Evolutionary conservation across 2,329 filamentous ascomycete genomes (phyloP).

Genomic region (Xylariaceae sp.): DNA sequence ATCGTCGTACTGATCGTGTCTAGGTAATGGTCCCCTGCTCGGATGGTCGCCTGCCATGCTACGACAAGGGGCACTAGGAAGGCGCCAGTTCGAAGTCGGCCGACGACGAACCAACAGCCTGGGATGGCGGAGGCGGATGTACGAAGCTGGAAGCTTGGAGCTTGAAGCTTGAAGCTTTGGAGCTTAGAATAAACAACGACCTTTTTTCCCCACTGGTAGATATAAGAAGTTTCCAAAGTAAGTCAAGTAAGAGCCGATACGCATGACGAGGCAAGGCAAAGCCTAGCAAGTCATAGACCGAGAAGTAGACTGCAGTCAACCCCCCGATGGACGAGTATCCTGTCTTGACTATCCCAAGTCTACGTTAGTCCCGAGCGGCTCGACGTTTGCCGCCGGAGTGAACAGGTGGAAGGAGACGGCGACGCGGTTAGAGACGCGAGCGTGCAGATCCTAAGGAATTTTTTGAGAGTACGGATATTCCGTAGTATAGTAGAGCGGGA

Average conservation of each 20-base stretch:
- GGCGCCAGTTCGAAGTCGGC: slow-evolving; percentile 30
- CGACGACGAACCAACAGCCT: slow-evolving; percentile 23
- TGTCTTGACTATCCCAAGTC: slow-evolving; percentile 1
- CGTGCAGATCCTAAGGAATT: too few species aligned
- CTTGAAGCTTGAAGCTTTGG: too few species aligned
- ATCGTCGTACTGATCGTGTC: slow-evolving; percentile 36
- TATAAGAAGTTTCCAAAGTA: slow-evolving; percentile 8
- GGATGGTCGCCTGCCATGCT: slow-evolving; percentile 38
- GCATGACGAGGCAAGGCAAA: slow-evolving; percentile 19
- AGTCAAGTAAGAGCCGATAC: slow-evolving; percentile 8
- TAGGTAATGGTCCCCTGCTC: slow-evolving; percentile 31
- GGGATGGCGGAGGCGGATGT: not conserved
- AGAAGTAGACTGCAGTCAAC: not conserved
- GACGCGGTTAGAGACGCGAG: not conserved
- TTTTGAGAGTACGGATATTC: too few species aligned
- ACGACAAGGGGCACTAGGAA: slow-evolving; percentile 27
- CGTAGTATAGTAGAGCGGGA: too few species aligned
- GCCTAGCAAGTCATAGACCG: not conserved
- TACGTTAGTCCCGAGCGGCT: not conserved
- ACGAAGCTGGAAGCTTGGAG: too few species aligned
- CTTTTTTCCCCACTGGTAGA: slow-evolving; percentile 8
- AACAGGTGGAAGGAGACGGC: not conserved
- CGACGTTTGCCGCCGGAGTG: not conserved
- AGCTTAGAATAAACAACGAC: not conserved
- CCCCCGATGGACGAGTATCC: not conserved